Percentiles rank a stretch among this genome's conserved stretches.
Evolutionary conservation across 768 basidiomycete species (phyloP).

Genomic region (Mycena alexandri): DNA sequence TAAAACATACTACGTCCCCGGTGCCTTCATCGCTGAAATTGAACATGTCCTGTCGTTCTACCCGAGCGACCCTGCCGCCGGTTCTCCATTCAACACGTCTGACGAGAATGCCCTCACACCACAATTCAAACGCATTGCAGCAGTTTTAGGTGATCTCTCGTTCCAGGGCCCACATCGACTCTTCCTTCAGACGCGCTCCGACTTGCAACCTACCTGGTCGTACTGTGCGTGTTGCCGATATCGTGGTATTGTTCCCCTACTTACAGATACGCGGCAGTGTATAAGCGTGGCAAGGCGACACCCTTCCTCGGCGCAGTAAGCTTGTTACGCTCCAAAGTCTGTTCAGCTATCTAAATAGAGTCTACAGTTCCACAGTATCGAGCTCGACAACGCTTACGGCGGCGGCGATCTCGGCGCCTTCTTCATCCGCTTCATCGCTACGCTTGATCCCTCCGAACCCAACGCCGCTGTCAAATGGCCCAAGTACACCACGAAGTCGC

Average conservation of each 20-base stretch:
- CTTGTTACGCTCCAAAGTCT: neutral
- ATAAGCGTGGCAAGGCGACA: conserved; percentile 21
- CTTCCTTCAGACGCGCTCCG: conserved; percentile 44
- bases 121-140: conserved; percentile 52
- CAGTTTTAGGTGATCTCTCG: conserved; percentile 48
- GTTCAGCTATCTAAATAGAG: neutral
- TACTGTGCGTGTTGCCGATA: conserved; percentile 9
- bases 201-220: conserved; percentile 23
- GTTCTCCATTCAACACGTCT: conserved; percentile 30
- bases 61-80: conserved; percentile 18
- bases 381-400: conserved; percentile 30
- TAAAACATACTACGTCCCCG: conserved; percentile 16
- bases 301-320: conserved; percentile 25
- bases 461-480: conserved; percentile 41
- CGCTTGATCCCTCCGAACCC: conserved; percentile 39
- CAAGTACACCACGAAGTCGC: conserved; percentile 31
- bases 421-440: conserved; percentile 43
- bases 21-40: conserved; percentile 15
- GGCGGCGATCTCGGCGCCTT: conserved; percentile 36
- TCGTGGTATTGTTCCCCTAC: neutral
- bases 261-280: conserved; percentile 8
- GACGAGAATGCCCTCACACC: conserved; percentile 44
- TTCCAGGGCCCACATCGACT: conserved; percentile 53
- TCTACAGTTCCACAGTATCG: conserved; percentile 16
- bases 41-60: conserved; percentile 28